Evolutionary conservation across 371 early-diverging fungal species (phyloP), one percentile per base, ranked within the genome.

Genomic region (Massospora cicadina): DNA sequence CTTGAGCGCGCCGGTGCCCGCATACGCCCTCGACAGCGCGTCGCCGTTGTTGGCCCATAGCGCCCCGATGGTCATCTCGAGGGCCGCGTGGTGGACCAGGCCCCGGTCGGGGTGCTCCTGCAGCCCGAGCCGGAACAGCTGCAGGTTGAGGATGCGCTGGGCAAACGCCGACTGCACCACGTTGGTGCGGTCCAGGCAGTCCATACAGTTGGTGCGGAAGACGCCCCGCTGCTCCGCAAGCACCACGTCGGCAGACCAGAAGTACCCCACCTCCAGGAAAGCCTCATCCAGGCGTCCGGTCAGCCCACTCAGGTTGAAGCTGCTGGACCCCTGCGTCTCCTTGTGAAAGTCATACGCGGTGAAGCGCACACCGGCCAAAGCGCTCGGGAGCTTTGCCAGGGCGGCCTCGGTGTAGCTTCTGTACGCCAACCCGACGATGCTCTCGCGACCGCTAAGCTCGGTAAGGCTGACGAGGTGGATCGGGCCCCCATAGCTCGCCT

Each of bases 131-230:
- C 80, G 77, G 24, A 80, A 80, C 24, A 90, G 70, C 68, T 90
- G 88, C 33, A 74, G 74, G 26, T 75, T 78, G 55, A 92, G 69
- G 0, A 84, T 74, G 66, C 74, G 75, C 17, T 88, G 82, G 21
- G 92, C 93, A 43, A 97, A 70, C 13, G 88, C 87, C 28, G 86
- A 87, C 71, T 99, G 99, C 1, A 97, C 93, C 2, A 99, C 95
- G 68, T 99, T 99, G 31, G 99, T 99, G 69, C 99, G 83, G 75
- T 99, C 99, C 59, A 99, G 76, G 69, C 98, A 99, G 77, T 99
- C 99, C 86, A 99, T 97, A 72, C 99, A 99, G 73, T 99, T 99
- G 7, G 97, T 90, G 64, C 99, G 86, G 7, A 95, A 77, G 12
- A 98, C 87, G 1, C 90, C 88, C 1, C 74, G 74, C 68, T 66